A percentile compares a stretch with the other conserved stretches of the same genome.
Evolutionary conservation across 139 green algal species (phyloP).

Genomic region (Haematococcus sp.): DNA sequence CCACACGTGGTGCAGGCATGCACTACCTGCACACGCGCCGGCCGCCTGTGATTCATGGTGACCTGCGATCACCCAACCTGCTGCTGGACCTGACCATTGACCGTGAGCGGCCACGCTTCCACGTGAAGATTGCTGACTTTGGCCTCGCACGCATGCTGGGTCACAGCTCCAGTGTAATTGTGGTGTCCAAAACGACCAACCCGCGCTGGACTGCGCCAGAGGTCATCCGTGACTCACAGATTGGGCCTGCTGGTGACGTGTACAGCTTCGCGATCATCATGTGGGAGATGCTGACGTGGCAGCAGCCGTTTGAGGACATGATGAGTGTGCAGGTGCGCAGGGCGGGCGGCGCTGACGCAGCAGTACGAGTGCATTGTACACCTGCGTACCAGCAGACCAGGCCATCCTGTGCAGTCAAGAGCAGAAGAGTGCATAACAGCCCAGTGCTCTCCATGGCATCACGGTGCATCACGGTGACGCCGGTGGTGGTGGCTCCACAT

Average conservation of each 20-base stretch:
- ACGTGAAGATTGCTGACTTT: slow-evolving; percentile 57
- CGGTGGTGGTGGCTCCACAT: too few species aligned
- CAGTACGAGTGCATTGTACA: background rate
- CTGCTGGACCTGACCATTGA: slow-evolving; percentile 60
- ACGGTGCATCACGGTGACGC: too few species aligned
- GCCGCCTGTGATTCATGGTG: slow-evolving; percentile 81
- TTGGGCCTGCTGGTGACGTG: slow-evolving; percentile 34
- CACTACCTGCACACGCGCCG: slow-evolving; percentile 81
- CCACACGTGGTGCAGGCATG: slow-evolving; percentile 46
- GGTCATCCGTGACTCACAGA: slow-evolving; percentile 35
- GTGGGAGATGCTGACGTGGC: slow-evolving; percentile 83
- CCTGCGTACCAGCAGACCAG: background rate
- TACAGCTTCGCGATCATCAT: slow-evolving; percentile 66
- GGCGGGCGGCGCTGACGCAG: background rate
- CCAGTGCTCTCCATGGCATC: too few species aligned
- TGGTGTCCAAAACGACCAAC: slow-evolving; percentile 51
- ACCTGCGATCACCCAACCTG: slow-evolving; percentile 73
- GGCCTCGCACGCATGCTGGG: slow-evolving; percentile 31
- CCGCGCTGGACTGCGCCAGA: slow-evolving; percentile 62
- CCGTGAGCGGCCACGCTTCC: slow-evolving; percentile 40
- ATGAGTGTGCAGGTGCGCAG: slow-evolving; percentile 46
- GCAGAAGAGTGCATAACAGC: too few species aligned
- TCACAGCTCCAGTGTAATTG: slow-evolving; percentile 16
- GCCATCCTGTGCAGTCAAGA: too few species aligned
- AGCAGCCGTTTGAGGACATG: slow-evolving; percentile 79